These are phyloP conservation scores for Pseudogymnoascus sp. DNA, from an alignment of 2,329 filamentous ascomycete genomes.

Conservation along the genomic window DNA sequence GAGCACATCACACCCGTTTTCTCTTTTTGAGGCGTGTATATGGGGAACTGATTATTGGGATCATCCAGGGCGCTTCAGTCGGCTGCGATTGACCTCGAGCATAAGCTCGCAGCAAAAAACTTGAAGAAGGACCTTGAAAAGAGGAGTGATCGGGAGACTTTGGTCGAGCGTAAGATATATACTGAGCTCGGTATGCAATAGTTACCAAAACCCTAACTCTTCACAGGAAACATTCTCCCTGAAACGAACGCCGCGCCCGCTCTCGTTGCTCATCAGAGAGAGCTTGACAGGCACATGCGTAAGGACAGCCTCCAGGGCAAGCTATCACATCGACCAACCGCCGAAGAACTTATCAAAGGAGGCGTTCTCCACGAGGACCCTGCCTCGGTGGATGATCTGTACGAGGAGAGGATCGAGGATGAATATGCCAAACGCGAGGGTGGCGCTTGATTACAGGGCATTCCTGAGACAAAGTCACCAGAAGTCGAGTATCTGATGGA, in stretches of 20 bases:
- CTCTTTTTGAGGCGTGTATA: neutral
- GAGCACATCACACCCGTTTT: slow-evolving; percentile 24
- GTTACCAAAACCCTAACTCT: neutral
- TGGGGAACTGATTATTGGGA: slow-evolving; percentile 1
- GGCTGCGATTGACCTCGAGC: slow-evolving; percentile 54
- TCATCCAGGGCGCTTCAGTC: slow-evolving; percentile 52
- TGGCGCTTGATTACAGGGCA: slow-evolving; percentile 40
- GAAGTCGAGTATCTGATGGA: neutral
- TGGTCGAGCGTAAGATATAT: slow-evolving; percentile 63
- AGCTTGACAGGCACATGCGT: slow-evolving; percentile 83
- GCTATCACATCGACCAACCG: slow-evolving; percentile 67
- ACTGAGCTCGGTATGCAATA: neutral
- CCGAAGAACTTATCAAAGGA: slow-evolving; percentile 68
- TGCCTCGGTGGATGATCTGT: slow-evolving; percentile 45
- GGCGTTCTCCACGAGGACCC: slow-evolving; percentile 70
- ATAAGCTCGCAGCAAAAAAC: slow-evolving; percentile 54
- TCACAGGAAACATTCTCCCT: slow-evolving; percentile 76
- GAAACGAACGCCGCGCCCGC: slow-evolving; percentile 70
- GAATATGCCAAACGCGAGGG: slow-evolving; percentile 56
- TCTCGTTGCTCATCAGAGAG: slow-evolving; percentile 71
- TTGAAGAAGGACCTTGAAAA: slow-evolving; percentile 58
- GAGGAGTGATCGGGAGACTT: slow-evolving; percentile 61
- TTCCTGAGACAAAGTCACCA: neutral
- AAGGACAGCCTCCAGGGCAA: slow-evolving; percentile 82
- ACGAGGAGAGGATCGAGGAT: slow-evolving; percentile 55